Percentiles rank a stretch among this genome's conserved stretches.
Conservation (phyloP, 2,329 filamentous ascomycete species). For the Pochonia chlamydosporia region DNA sequence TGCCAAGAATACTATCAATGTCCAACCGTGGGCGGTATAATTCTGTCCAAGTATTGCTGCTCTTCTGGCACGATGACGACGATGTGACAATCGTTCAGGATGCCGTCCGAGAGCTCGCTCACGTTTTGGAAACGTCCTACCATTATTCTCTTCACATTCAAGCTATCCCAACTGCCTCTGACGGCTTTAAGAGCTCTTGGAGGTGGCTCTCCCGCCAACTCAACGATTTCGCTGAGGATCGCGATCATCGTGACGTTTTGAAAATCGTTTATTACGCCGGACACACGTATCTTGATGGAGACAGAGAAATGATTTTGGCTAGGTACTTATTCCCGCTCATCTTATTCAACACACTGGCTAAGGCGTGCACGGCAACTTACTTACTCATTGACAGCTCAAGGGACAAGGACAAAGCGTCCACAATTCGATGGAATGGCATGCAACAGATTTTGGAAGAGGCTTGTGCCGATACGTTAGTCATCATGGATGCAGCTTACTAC, state of each 20-base stretch:
- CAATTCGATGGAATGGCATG: constrained; percentile 50
- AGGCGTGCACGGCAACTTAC: not conserved
- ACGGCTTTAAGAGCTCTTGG: constrained; percentile 42
- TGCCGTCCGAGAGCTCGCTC: constrained; percentile 41
- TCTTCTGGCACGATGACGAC: constrained; percentile 52
- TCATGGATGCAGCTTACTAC: constrained; percentile 55
- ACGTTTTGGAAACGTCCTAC: constrained; percentile 47
- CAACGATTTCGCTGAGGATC: constrained; percentile 46
- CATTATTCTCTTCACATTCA: constrained; percentile 43
- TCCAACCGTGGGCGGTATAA: constrained; percentile 48
- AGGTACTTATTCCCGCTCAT: constrained; percentile 34
- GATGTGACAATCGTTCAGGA: constrained; percentile 32
- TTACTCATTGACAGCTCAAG: constrained; percentile 38
- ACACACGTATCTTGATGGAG: constrained; percentile 46
- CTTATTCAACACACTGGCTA: constrained; percentile 11
- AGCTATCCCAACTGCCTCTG: constrained; percentile 43
- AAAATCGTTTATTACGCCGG: constrained; percentile 56
- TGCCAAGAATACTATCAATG: constrained; percentile 43
- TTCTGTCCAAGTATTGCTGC: constrained; percentile 45
- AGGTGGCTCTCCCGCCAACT: constrained; percentile 48
- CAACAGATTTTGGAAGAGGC: constrained; percentile 52
- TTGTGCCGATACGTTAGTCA: constrained; percentile 47
- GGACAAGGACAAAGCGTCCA: constrained; percentile 36
- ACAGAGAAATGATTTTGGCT: constrained; percentile 52
- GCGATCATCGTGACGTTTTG: constrained; percentile 48